Evolutionary conservation across 805 yeast genomes (phyloP).

Genomic region (Candida broadrunensis): DNA sequence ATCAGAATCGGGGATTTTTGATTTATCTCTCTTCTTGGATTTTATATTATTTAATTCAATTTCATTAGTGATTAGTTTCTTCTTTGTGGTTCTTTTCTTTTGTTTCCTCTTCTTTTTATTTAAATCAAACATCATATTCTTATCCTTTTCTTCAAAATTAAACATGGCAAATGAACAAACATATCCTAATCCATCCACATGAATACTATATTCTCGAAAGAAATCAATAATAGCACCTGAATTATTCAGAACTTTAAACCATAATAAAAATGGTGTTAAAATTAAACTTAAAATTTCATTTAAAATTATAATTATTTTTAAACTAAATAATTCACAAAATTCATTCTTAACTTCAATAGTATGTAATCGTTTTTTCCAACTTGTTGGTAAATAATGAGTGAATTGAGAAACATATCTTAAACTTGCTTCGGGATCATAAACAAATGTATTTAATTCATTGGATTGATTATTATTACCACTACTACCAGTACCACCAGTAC

Average conservation of each 20-base stretch:
- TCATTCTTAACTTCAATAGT: constrained; percentile 81
- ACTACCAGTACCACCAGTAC: constrained; percentile 1
- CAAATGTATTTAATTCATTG: constrained; percentile 32
- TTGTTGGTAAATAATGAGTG: constrained; percentile 85
- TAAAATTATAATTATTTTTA: constrained; percentile 65
- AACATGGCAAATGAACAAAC: constrained; percentile 95
- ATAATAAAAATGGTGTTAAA: constrained; percentile 84
- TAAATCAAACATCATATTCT: constrained; percentile 38
- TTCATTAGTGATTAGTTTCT: constrained; percentile 7
- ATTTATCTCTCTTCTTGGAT: constrained; percentile 1
- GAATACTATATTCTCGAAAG: constrained; percentile 83
- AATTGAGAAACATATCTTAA: constrained; percentile 74
- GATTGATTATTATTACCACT: constrained; percentile 11
- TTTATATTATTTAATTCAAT: constrained; percentile 15
- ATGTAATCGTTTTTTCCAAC: constrained; percentile 85
- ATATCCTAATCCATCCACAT: constrained; percentile 92
- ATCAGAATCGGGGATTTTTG: constrained; percentile 3
- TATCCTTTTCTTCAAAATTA: constrained; percentile 62
- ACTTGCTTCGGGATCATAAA: constrained; percentile 94
- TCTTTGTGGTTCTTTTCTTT: constrained; percentile 7
- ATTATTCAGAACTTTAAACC: constrained; percentile 74
- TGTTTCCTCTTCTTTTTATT: constrained; percentile 14
- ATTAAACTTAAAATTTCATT: constrained; percentile 81
- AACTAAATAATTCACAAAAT: constrained; percentile 73
- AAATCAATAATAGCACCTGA: constrained; percentile 83